Percentiles rank a stretch among this genome's conserved stretches.
phyloP scores from a whole-genome alignment of 2,329 filamentous ascomycete genomes.

The Colletotrichum endophyticum region DNA sequence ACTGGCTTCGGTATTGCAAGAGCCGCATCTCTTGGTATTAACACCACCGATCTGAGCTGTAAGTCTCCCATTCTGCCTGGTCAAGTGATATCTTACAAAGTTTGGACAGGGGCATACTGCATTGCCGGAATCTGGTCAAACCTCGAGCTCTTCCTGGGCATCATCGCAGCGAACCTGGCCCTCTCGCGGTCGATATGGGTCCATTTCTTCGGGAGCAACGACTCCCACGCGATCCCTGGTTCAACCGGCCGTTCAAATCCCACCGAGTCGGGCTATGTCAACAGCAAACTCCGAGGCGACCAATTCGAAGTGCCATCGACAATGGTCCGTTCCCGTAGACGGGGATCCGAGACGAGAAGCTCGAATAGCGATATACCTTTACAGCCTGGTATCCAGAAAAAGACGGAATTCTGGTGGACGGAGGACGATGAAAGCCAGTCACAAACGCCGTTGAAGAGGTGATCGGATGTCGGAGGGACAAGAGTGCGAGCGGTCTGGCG shows the following conservation, averaged over 20 bases:
- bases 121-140: constrained; percentile 42
- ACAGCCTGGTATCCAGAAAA: constrained; percentile 22
- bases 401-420: constrained; percentile 23
- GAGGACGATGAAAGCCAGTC: constrained; percentile 3
- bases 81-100: not conserved
- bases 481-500: not conserved
- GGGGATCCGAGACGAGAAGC: constrained; percentile 6
- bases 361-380: constrained; percentile 22
- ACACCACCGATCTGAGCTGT: constrained; percentile 28
- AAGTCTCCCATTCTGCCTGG: not conserved
- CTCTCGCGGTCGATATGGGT: constrained; percentile 25
- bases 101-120: constrained; percentile 30
- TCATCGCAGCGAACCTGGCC: constrained; percentile 37
- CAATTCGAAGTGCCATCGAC: not conserved
- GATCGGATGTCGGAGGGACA: not conserved
- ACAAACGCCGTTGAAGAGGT: not conserved
- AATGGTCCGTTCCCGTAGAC: not conserved
- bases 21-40: constrained; percentile 25
- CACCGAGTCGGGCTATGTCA: not conserved
- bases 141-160: constrained; percentile 39
- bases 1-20: constrained; percentile 28
- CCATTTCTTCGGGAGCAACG: constrained; percentile 18
- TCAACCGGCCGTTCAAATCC: not conserved
- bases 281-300: constrained; percentile 14
- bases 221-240: not conserved